These are phyloP conservation scores for Fusarium xylarioides DNA, from an alignment of 2,329 filamentous ascomycete species.

Conservation along the genomic window DNA sequence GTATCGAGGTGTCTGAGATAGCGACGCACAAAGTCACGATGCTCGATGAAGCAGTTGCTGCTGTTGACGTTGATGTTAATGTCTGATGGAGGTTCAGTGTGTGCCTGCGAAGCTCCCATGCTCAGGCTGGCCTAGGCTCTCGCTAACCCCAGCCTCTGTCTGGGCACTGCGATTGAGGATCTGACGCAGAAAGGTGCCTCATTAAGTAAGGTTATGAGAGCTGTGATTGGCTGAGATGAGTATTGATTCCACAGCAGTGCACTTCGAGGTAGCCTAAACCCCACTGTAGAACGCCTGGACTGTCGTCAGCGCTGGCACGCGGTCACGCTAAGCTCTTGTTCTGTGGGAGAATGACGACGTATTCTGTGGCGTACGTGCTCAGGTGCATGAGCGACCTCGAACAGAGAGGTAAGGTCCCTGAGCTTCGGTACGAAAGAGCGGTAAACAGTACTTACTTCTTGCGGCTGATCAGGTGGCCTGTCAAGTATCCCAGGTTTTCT, in stretches of 20 bases:
- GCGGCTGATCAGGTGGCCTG: neutral
- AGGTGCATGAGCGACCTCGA: constrained; percentile 11
- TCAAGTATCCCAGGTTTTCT: constrained; percentile 8
- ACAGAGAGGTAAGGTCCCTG: neutral
- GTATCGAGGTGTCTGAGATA: neutral
- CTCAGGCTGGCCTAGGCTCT: constrained; percentile 27
- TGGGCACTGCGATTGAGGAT: constrained; percentile 28
- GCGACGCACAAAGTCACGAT: constrained; percentile 1
- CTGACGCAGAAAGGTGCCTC: constrained; percentile 33
- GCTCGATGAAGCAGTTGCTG: constrained; percentile 18
- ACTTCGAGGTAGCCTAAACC: constrained; percentile 21
- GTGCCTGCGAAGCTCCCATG: constrained; percentile 2
- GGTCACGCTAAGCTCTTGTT: constrained; percentile 17
- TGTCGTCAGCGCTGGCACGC: constrained; percentile 32
- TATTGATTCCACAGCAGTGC: constrained; percentile 30
- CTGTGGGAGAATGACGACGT: constrained; percentile 35
- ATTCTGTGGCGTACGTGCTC: constrained; percentile 42
- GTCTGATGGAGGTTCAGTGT: constrained; percentile 32
- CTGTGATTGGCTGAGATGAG: constrained; percentile 21
- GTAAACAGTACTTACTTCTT: constrained; percentile 7
- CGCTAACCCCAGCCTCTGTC: constrained; percentile 38
- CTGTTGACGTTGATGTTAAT: constrained; percentile 29
- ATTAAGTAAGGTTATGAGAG: constrained; percentile 31
- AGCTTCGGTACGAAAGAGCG: constrained; percentile 10
- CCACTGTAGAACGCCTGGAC: constrained; percentile 7